Evolutionary conservation across 1,284 basidiomycete genomes (phyloP).

Genomic region (Ceratobasidium sp.): DNA sequence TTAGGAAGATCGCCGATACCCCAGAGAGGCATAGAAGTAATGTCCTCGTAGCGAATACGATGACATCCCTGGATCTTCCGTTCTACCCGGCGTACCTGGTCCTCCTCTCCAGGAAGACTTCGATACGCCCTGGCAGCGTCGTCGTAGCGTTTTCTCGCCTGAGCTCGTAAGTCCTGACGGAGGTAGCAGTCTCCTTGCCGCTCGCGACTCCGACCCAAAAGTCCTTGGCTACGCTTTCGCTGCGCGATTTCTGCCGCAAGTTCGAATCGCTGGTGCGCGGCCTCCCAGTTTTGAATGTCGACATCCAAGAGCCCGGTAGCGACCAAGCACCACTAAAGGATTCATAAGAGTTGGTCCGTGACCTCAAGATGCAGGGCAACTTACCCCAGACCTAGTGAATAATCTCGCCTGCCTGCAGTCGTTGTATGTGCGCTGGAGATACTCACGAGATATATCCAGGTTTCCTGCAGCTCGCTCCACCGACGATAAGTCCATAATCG

Average conservation of each 20-base stretch:
- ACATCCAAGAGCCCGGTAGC: slow-evolving; percentile 19
- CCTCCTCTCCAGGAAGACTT: background rate
- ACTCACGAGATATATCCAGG: background rate
- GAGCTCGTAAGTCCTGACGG: background rate
- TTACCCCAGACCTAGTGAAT: background rate
- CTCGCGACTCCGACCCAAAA: background rate
- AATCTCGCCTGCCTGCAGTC: background rate
- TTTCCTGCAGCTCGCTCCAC: background rate
- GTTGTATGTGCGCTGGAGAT: background rate
- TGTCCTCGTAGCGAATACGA: background rate
- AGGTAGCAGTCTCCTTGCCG: slow-evolving; percentile 15
- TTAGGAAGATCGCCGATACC: background rate
- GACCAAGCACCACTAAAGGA: slow-evolving; percentile 17
- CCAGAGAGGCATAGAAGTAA: slow-evolving; percentile 14
- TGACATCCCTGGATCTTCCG: slow-evolving; percentile 14
- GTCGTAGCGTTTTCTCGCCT: slow-evolving; percentile 16
- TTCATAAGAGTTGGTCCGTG: background rate
- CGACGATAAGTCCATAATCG: no score
- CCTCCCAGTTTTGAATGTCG: slow-evolving; percentile 9
- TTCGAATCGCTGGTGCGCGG: slow-evolving; percentile 3
- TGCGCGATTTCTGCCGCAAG: background rate
- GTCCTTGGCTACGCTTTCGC: background rate
- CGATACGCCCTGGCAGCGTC: slow-evolving; percentile 6
- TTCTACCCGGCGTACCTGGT: slow-evolving; percentile 9
- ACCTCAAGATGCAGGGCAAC: background rate